Percentiles rank a stretch among this genome's conserved stretches.
Evolutionary conservation across 1,284 basidiomycete species (phyloP).

Genomic region (Microbotryomycetes sp.): DNA sequence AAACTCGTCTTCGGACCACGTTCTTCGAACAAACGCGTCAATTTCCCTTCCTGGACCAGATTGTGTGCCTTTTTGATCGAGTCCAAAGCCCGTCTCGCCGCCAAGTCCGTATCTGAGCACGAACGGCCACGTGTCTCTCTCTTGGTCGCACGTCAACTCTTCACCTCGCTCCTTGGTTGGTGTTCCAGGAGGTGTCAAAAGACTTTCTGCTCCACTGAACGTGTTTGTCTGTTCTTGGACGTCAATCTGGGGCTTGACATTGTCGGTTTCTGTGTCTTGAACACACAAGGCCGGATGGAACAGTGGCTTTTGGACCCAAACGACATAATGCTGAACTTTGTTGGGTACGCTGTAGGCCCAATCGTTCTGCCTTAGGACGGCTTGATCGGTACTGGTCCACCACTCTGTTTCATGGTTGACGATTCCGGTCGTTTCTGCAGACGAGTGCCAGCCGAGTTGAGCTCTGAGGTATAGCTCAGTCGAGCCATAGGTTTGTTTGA

Average conservation of each 20-base stretch:
- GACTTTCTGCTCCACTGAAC: neutral
- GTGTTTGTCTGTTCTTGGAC: neutral
- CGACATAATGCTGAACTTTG: slow-evolving; percentile 50
- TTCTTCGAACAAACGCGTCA: slow-evolving; percentile 50
- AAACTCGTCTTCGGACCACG: slow-evolving; percentile 62
- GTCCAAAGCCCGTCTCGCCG: slow-evolving; percentile 59
- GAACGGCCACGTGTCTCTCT: slow-evolving; percentile 21
- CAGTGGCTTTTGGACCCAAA: slow-evolving; percentile 66
- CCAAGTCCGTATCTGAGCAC: slow-evolving; percentile 51
- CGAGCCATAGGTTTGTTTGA: neutral
- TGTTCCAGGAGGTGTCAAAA: neutral
- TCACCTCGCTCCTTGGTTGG: neutral
- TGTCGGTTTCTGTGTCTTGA: no score
- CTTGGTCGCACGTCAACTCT: no score
- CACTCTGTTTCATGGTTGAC: slow-evolving; percentile 1
- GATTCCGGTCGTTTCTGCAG: neutral
- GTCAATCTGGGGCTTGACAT: neutral
- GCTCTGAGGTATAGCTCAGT: slow-evolving; percentile 9
- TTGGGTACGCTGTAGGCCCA: slow-evolving; percentile 13
- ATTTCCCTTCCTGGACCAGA: slow-evolving; percentile 56
- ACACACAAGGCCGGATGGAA: slow-evolving; percentile 47
- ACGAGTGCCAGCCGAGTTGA: slow-evolving; percentile 6
- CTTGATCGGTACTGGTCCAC: neutral
- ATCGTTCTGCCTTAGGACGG: slow-evolving; percentile 17
- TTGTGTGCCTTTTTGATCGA: slow-evolving; percentile 44